A percentile compares a stretch with the other conserved stretches of the same genome.
phyloP scores from a whole-genome alignment of 441 rosid genomes.

The Arabidopsis hybrid region DNA sequence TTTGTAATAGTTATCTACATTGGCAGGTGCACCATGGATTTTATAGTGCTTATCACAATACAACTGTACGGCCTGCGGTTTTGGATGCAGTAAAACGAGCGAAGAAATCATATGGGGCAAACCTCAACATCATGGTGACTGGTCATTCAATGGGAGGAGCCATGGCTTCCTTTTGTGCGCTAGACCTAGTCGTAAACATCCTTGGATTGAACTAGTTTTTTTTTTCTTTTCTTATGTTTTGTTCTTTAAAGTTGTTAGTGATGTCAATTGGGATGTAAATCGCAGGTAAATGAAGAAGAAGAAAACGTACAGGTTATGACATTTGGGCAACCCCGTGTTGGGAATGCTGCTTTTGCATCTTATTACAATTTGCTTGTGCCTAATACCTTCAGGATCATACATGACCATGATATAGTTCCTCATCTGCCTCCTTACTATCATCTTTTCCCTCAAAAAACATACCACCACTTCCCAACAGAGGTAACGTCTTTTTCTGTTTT shows the following conservation, averaged over 20 bases:
- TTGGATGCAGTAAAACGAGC: constrained; percentile 67
- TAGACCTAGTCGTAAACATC: constrained; percentile 73
- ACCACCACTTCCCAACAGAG: constrained; percentile 98
- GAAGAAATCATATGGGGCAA: constrained; percentile 62
- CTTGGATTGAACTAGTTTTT: constrained; percentile 12
- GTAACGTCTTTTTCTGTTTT: constrained; percentile 44
- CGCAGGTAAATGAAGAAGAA: constrained; percentile 76
- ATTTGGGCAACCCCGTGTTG: constrained; percentile 97
- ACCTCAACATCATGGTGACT: constrained; percentile 72
- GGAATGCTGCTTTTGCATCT: constrained; percentile 86
- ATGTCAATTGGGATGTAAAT: constrained; percentile 37
- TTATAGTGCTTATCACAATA: constrained; percentile 89
- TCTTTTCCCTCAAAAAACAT: constrained; percentile 84
- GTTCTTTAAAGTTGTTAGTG: background rate
- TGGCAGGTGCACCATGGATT: constrained; percentile 92
- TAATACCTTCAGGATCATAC: constrained; percentile 73
- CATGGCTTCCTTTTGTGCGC: constrained; percentile 90
- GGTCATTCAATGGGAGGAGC: constrained; percentile 99
- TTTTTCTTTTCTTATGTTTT: background rate
- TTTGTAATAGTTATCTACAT: constrained; percentile 1
- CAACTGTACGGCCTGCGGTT: constrained; percentile 77
- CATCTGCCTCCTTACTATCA: constrained; percentile 90
- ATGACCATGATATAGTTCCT: constrained; percentile 89
- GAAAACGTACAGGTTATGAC: constrained; percentile 78
- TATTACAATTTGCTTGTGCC: constrained; percentile 76